Base-by-base conservation (phyloP, 805 yeast species). In the Cyberlindnera mycetangii region DNA sequence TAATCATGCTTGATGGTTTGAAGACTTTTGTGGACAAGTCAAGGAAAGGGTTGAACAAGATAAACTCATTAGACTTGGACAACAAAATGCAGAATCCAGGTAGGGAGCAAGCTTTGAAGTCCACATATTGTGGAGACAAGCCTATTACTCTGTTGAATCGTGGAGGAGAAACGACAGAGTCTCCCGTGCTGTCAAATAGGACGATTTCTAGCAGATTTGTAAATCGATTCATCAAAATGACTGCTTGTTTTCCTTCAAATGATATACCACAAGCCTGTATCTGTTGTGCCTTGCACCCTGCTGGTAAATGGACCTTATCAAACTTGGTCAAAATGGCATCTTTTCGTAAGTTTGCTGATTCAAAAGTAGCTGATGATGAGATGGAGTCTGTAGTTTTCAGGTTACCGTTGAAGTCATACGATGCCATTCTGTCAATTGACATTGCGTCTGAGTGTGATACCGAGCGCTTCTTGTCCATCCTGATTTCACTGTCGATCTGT, bases 311-410 rank as follows among this genome's bases (percentile, higher is more conserved):
- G 16, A 66, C 56, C 0, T 75, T 61, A 15, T 79, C 80, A 2
- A 85, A 62, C 55, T 75, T 77, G 0, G 89, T 79, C 48, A 87
- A 65, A n/a, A 83, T 81, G 55, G 83, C 73, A 59, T 88, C 95
- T 53, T 84, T 86, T 32, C 79, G 66, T 18, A 78, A 60, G 5
- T 24, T 60, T 51, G 50, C 18, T 7, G 53, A 33, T 12, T 71
- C 79, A 45, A 59, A 43, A 18, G 47, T 65, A 1, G 81, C 64
- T 0, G 69, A 59, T 15, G 75, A 72, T 0, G 73, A 54, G 10
- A 65, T 53, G 0, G 76, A 64, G 49, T 75, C 71, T 2, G 75
- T 64, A 20, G 74, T 52, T 46, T 71, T 73, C 50, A 70, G 66
- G 42, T 68, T 76, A 64, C 70, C 66, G 43, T 62, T 70, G 38